Conservation (phyloP, 176 grass and related monocot genomes). For the Oryza punctata region DNA sequence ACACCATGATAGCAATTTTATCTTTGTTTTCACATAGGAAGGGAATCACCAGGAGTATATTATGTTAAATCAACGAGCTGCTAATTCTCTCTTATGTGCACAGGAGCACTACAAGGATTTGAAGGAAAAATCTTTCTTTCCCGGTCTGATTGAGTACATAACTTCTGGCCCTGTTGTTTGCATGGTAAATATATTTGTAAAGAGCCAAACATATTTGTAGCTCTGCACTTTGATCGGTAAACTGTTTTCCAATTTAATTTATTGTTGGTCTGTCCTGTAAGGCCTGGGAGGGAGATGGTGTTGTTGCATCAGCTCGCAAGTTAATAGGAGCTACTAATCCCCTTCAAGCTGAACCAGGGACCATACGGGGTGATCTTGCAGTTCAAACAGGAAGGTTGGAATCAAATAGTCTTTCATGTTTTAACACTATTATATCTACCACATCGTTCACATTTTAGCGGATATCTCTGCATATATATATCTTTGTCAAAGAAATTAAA, state of each 20-base stretch:
- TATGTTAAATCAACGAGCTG: neutral
- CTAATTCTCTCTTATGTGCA: slow-evolving; percentile 17
- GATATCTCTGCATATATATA: neutral
- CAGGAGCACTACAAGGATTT: slow-evolving; percentile 99
- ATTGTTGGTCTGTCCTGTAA: slow-evolving; percentile 35
- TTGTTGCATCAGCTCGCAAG: slow-evolving; percentile 91
- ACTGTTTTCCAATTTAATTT: neutral
- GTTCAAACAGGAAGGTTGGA: slow-evolving; percentile 93
- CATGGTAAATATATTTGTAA: slow-evolving; percentile 65
- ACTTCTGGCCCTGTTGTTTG: slow-evolving; percentile 97
- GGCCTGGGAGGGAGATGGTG: slow-evolving; percentile 92
- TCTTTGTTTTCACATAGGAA: neutral
- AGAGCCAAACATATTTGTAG: slow-evolving; percentile 6
- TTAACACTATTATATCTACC: slow-evolving; percentile 16
- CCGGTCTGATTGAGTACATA: slow-evolving; percentile 76
- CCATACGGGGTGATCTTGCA: slow-evolving; percentile 91
- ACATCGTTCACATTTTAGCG: neutral
- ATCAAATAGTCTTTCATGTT: slow-evolving; percentile 21
- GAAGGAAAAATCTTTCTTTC: slow-evolving; percentile 83
- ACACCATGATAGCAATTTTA: neutral
- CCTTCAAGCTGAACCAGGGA: slow-evolving; percentile 94
- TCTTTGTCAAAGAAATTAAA: neutral
- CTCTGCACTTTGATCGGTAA: slow-evolving; percentile 1
- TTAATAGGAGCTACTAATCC: slow-evolving; percentile 94
- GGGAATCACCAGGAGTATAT: neutral